Conservation (phyloP, 805 yeast genomes). For the Wickerhamiella qilinensis region DNA sequence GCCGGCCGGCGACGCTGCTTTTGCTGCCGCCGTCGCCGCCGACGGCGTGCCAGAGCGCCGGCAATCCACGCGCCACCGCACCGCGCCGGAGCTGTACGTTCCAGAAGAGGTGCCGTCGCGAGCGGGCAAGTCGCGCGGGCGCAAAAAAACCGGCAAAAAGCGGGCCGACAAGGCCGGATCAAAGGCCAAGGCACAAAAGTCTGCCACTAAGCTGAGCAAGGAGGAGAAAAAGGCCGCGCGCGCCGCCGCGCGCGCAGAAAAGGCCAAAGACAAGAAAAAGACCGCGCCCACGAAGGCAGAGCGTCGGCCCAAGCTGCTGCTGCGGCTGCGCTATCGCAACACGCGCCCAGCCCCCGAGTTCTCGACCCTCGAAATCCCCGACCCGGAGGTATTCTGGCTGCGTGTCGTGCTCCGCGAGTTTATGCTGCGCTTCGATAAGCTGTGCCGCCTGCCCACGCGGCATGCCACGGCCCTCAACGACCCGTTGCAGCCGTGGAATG, state of each 20-base stretch:
- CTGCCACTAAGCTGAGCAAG: conserved; percentile 6
- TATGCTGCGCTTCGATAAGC: conserved; percentile 23
- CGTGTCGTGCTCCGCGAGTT: conserved; percentile 24
- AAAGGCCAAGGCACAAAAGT: conserved; percentile 6
- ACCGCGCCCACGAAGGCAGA: conserved; percentile 3
- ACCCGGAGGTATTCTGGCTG: conserved; percentile 19
- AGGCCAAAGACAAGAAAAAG: conserved; percentile 1
- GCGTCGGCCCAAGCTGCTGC: conserved; percentile 8
- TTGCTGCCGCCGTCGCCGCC: too few relatives aligned
- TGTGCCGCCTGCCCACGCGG: conserved; percentile 22
- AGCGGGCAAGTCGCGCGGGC: background rate
- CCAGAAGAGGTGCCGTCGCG: conserved; percentile 1
- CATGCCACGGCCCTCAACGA: conserved; percentile 22
- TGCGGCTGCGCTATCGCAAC: conserved; percentile 9
- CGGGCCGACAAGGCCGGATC: background rate
- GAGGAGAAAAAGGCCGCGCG: too few relatives aligned
- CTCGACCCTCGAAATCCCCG: conserved; percentile 13
- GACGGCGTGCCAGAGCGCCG: background rate
- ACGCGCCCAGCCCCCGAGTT: conserved; percentile 15
- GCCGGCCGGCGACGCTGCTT: too few relatives aligned
- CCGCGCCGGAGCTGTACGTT: background rate
- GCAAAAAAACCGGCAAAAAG: background rate
- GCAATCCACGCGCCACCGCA: conserved; percentile 1
- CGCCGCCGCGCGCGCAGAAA: too few relatives aligned
- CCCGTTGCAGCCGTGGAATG: conserved; percentile 22